Conservation (phyloP, 106 monocot genomes). For the Vanilla planifolia region DNA sequence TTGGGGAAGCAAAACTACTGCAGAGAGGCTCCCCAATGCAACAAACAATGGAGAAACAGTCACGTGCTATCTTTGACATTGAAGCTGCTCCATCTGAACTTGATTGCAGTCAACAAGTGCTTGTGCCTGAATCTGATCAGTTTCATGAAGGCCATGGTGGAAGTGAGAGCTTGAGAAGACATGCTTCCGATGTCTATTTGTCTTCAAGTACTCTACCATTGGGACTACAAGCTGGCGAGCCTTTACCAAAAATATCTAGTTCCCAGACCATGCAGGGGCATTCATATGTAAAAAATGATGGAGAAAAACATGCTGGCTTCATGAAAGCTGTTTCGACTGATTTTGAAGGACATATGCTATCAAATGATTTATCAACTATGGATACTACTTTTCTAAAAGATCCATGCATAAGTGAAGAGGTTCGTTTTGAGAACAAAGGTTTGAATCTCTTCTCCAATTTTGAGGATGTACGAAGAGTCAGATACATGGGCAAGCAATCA, state of each 20-base stretch:
- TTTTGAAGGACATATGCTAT: background rate
- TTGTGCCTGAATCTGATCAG: constrained; percentile 3
- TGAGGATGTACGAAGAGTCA: constrained; percentile 11
- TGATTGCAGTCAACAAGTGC: constrained; percentile 13
- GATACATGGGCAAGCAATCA: constrained; percentile 4
- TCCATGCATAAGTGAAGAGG: constrained; percentile 6
- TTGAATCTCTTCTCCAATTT: background rate
- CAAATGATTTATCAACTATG: constrained; percentile 10
- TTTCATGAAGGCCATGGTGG: background rate
- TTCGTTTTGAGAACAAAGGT: background rate
- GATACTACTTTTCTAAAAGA: constrained; percentile 5
- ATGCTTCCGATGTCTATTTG: constrained; percentile 5
- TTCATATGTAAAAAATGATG: constrained; percentile 1
- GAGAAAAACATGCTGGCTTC: constrained; percentile 13
- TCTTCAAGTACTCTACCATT: constrained; percentile 6
- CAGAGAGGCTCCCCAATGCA: constrained; percentile 22
- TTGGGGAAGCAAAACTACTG: constrained; percentile 24
- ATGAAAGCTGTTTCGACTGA: constrained; percentile 9
- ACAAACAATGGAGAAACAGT: constrained; percentile 15
- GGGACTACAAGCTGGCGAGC: constrained; percentile 4
- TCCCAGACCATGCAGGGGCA: constrained; percentile 3
- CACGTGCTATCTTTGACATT: constrained; percentile 10
- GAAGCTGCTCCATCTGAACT: constrained; percentile 12
- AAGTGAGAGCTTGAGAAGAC: constrained; percentile 1
- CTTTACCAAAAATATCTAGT: constrained; percentile 5